Evolutionary conservation across 805 yeast genomes (phyloP).

Genomic region (Kodamaea nitidulidarum): DNA sequence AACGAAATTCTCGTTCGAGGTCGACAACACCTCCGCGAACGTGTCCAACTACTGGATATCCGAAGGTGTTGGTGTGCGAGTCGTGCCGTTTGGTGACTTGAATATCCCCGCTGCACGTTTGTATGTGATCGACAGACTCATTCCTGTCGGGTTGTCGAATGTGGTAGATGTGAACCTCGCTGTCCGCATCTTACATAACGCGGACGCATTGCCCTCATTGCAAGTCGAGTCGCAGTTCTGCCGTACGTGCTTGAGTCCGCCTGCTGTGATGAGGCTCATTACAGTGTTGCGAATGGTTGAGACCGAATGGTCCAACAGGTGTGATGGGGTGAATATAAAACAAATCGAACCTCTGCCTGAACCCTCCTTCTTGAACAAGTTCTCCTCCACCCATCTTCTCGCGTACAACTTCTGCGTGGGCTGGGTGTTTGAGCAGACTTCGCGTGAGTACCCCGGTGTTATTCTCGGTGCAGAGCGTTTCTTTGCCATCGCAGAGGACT

Average conservation of each 20-base stretch:
- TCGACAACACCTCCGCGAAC: conserved; percentile 25
- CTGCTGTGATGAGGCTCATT: conserved; percentile 39
- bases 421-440: conserved; percentile 59
- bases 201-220: conserved; percentile 36
- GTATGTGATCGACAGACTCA: conserved; percentile 36
- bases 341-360: neutral
- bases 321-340: neutral
- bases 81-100: conserved; percentile 35
- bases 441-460: conserved; percentile 60
- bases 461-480: conserved; percentile 73
- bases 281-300: conserved; percentile 26
- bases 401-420: conserved; percentile 71
- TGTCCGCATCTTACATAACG: conserved; percentile 40
- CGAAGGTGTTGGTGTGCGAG: conserved; percentile 19
- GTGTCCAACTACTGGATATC: neutral
- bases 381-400: conserved; percentile 52
- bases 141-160: conserved; percentile 38
- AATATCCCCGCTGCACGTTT: conserved; percentile 40
- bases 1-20: conserved; percentile 32
- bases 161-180: conserved; percentile 42
- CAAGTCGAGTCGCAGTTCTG: conserved; percentile 58
- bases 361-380: conserved; percentile 16
- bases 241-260: conserved; percentile 55
- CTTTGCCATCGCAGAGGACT: conserved; percentile 58
- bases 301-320: neutral